These are phyloP conservation scores for Colletotrichum cordylinicola DNA, from an alignment of 2,329 filamentous ascomycete species.

Conservation along the genomic window DNA sequence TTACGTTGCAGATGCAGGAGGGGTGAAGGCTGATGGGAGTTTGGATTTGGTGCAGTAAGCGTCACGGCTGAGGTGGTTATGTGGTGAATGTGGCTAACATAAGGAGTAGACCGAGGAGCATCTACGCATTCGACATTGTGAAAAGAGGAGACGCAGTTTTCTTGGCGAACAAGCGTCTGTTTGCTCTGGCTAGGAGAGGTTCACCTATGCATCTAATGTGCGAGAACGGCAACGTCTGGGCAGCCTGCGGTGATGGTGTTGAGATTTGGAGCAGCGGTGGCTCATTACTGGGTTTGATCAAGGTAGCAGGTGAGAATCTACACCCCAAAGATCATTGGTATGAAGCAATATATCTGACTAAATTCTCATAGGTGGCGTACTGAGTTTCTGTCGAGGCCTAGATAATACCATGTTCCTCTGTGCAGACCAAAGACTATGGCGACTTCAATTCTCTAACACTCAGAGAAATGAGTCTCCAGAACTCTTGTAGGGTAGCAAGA, in stretches of 20 bases:
- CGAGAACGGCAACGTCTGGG: conserved; percentile 52
- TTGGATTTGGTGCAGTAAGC: conserved; percentile 24
- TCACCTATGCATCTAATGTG: conserved; percentile 49
- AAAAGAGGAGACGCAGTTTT: conserved; percentile 41
- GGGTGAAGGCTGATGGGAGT: background rate
- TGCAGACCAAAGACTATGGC: conserved; percentile 52
- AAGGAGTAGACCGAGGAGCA: conserved; percentile 33
- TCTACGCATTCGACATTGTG: conserved; percentile 56
- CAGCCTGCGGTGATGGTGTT: conserved; percentile 54
- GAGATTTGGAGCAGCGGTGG: conserved; percentile 53
- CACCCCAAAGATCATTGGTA: background rate
- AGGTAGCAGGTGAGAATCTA: conserved; percentile 35
- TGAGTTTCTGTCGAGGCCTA: conserved; percentile 50
- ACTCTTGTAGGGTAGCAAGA: background rate
- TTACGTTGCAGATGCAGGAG: conserved; percentile 49
- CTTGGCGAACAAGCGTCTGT: conserved; percentile 54
- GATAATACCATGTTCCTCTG: conserved; percentile 51
- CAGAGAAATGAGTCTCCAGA: background rate
- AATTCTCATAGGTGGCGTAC: conserved; percentile 42
- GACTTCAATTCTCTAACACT: conserved; percentile 35
- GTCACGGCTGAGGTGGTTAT: conserved; percentile 1
- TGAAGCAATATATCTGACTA: background rate
- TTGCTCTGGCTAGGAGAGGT: conserved; percentile 53
- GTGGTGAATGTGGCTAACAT: background rate
- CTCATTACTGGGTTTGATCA: conserved; percentile 46